A percentile compares a stretch with the other conserved stretches of the same genome.
These are phyloP conservation scores for Phialocephala subalpina DNA, from an alignment of 2,329 filamentous ascomycete species.

Conservation along the genomic window DNA sequence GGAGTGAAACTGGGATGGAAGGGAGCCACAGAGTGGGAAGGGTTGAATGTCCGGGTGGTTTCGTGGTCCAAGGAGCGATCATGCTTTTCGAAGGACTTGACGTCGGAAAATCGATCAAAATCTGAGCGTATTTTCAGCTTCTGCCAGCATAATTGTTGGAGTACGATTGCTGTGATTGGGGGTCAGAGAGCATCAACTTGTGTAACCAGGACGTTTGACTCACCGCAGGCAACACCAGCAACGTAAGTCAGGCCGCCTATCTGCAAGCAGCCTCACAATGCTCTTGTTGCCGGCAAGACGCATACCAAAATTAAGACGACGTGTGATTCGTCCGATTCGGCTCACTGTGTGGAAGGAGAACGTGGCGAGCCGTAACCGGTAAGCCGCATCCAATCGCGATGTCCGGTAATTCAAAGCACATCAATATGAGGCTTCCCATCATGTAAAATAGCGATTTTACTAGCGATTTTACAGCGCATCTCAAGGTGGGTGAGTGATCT, in stretches of 20 bases:
- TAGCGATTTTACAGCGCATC: constrained; percentile 2
- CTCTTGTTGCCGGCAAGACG: not conserved
- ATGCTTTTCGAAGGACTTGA: not conserved
- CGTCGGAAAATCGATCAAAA: not conserved
- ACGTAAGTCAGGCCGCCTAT: not conserved
- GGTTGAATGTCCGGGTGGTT: not conserved
- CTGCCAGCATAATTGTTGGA: not conserved
- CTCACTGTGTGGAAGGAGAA: not conserved
- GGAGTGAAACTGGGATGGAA: constrained; percentile 3
- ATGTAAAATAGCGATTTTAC: not conserved
- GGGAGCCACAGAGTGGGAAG: not conserved
- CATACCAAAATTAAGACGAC: not conserved
- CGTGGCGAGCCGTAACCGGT: constrained; percentile 1
- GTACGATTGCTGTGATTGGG: not conserved
- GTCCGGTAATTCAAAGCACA: not conserved
- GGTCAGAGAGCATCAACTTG: not conserved
- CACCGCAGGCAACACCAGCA: constrained; percentile 1
- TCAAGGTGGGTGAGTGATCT: not conserved
- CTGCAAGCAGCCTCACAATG: not conserved
- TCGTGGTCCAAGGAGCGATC: not conserved
- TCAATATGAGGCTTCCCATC: not conserved
- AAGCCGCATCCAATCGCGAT: not conserved
- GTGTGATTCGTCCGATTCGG: not conserved
- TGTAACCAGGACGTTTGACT: not conserved
- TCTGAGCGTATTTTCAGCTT: not conserved